These are phyloP conservation scores for Yarrowia sp. DNA, from an alignment of 805 yeast species.

Conservation along the genomic window DNA sequence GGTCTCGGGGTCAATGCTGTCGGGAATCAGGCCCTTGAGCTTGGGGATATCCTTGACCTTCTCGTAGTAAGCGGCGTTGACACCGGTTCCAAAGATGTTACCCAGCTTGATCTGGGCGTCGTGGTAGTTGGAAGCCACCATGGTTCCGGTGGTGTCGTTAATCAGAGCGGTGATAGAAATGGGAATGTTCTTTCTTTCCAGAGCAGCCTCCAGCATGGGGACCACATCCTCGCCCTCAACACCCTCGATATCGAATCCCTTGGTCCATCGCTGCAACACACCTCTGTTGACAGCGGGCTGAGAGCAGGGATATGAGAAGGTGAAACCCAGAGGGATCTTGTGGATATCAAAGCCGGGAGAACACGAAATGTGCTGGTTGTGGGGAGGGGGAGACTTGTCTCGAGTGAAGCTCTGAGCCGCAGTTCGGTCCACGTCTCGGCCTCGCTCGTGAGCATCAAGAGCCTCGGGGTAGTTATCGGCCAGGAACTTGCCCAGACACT, in stretches of 20 bases:
- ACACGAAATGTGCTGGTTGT: conserved; percentile 35
- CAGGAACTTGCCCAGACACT: conserved; percentile 73
- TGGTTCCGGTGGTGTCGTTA: conserved; percentile 96
- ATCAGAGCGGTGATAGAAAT: conserved; percentile 89
- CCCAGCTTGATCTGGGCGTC: conserved; percentile 93
- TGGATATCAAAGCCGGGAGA: conserved; percentile 51
- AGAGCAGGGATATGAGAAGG: conserved; percentile 82
- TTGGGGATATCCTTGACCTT: conserved; percentile 75
- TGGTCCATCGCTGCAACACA: conserved; percentile 93
- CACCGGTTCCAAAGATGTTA: conserved; percentile 95
- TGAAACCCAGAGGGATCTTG: conserved; percentile 85
- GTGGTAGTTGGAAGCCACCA: conserved; percentile 92
- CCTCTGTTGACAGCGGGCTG: conserved; percentile 87
- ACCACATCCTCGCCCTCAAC: conserved; percentile 96
- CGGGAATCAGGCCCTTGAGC: conserved; percentile 70
- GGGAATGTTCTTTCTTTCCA: conserved; percentile 70
- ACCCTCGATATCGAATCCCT: conserved; percentile 91
- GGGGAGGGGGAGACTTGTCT: conserved; percentile 33
- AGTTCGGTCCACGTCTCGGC: conserved; percentile 29
- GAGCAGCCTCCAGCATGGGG: conserved; percentile 83
- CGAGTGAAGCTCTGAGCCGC: conserved; percentile 22
- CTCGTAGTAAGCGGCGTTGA: conserved; percentile 96
- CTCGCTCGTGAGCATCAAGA: conserved; percentile 14
- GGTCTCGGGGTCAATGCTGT: conserved; percentile 66
- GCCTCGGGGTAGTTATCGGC: conserved; percentile 70